A percentile compares a stretch with the other conserved stretches of the same genome.
Evolutionary conservation across 108 stramenopile species (phyloP).

Genomic region (Aurantiochytrium sp.): DNA sequence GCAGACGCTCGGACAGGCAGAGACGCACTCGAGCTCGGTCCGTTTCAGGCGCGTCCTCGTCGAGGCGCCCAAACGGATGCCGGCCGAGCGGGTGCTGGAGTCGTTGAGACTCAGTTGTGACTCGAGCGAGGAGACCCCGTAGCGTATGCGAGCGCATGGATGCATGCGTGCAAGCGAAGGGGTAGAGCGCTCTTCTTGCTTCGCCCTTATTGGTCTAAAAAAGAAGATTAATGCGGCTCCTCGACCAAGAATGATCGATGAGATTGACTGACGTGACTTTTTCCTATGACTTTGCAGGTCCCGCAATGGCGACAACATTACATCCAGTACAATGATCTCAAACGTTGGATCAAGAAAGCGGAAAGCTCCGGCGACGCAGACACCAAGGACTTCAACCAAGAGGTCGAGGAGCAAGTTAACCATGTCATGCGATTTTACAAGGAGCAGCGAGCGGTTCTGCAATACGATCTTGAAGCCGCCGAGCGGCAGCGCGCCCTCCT

Average conservation of each 20-base stretch:
- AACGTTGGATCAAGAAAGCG: background rate
- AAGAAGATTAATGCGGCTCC: too few relatives aligned
- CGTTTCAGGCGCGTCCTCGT: too few relatives aligned
- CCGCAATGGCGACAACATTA: background rate
- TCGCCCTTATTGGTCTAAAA: too few relatives aligned
- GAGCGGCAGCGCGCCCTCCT: background rate
- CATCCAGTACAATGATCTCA: slow-evolving; percentile 18
- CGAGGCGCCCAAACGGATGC: too few relatives aligned
- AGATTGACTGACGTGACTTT: too few relatives aligned
- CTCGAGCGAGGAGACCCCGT: too few relatives aligned
- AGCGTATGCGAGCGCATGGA: too few relatives aligned
- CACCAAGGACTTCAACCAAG: background rate
- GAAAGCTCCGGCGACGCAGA: background rate
- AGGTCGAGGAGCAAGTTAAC: background rate
- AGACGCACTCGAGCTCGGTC: background rate
- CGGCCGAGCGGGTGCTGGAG: too few relatives aligned
- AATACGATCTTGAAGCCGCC: background rate
- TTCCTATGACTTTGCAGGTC: background rate
- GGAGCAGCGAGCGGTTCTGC: background rate
- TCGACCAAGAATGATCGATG: too few relatives aligned
- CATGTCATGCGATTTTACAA: background rate
- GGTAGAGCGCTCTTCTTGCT: too few relatives aligned
- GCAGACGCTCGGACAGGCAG: background rate
- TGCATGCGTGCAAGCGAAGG: too few relatives aligned
- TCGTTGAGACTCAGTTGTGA: too few relatives aligned